Percentiles rank a stretch among this genome's conserved stretches.
Evolutionary conservation across 257 asterid genomes (phyloP).

Genomic region (Solanum gandarillasii): DNA sequence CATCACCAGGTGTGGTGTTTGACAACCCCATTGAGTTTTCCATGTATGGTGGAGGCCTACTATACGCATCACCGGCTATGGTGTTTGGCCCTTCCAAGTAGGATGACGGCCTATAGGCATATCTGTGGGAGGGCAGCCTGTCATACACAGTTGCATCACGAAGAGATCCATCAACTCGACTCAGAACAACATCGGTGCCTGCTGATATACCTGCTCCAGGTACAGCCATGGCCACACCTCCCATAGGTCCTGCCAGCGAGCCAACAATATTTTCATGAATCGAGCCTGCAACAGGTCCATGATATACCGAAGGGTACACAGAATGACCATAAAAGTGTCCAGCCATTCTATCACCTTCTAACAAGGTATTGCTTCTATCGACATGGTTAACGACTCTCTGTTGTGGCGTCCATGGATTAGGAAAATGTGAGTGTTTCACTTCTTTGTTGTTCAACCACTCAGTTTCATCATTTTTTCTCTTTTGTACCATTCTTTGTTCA

Average conservation of each 20-base stretch:
- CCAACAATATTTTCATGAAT: neutral
- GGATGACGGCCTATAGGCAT: neutral
- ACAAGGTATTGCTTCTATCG: neutral
- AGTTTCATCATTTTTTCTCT: slow-evolving; percentile 44
- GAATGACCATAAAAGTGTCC: neutral
- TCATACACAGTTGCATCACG: neutral
- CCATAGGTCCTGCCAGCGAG: neutral
- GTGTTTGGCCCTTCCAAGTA: neutral
- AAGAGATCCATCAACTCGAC: neutral
- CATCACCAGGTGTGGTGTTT: neutral
- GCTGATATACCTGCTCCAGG: neutral
- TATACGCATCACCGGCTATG: neutral
- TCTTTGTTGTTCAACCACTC: slow-evolving; percentile 32
- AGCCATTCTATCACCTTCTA: neutral
- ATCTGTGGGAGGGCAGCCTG: neutral
- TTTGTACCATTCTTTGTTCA: slow-evolving; percentile 20
- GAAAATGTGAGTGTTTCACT: slow-evolving; percentile 32
- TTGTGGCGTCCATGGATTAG: slow-evolving; percentile 16
- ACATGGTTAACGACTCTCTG: slow-evolving; percentile 5
- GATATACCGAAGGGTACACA: neutral
- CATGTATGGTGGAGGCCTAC: neutral
- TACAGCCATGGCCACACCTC: neutral
- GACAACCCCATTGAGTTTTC: neutral
- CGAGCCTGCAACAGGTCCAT: neutral
- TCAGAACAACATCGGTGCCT: neutral